Evolutionary conservation across 2,329 filamentous ascomycete species (phyloP), one percentile per base, ranked within the genome.

Genomic region (Colletotrichum somersetense): DNA sequence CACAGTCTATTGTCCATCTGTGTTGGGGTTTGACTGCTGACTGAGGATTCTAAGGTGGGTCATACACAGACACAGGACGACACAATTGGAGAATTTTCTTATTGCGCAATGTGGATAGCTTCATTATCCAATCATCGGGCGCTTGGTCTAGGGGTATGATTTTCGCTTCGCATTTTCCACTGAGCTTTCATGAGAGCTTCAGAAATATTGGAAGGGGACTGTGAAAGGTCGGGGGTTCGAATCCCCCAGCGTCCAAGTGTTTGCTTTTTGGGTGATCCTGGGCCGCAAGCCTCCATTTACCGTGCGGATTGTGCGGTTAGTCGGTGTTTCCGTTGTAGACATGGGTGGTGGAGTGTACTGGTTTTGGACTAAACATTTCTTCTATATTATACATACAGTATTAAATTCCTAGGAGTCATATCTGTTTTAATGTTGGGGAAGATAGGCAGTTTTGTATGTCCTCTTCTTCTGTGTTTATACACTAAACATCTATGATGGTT

Each of bases 111-210:
- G 8, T 26, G 30, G 16, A 3, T 16, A 33, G n/a, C 1, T 1
- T 0, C 3, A 8, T 2, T 2, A 20, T 1, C n/a, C 35, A 59
- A 44, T 44, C n/a, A 18, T 46, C 1, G 66, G 66, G 66, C 66
- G 66, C 66, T 67, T 67, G 66, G 66, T 67, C 66, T 67, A 67
- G 66, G 66, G 66, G 66, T 67, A 67, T 67, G 66, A 67, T 67
- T 67, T 67, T 67, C 66, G 66, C 66, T 67, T 67, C 66, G 66
- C 66, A 67, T 40, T 10, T n/a, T n/a, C 12, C 0, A 2, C 65
- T 35, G 20, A 5, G 1, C 1, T 16, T 2, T 20, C 26, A 1
- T 0, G 1, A n/a, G 12, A 20, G n/a, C 7, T 18, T 18, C 26
- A n/a, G 57, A 3, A 18, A 5, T 11, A 18, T 7, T 18, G 42